These are phyloP conservation scores for Moesziomyces globuligerus DNA, from an alignment of 1,284 basidiomycete species.

Conservation along the genomic window DNA sequence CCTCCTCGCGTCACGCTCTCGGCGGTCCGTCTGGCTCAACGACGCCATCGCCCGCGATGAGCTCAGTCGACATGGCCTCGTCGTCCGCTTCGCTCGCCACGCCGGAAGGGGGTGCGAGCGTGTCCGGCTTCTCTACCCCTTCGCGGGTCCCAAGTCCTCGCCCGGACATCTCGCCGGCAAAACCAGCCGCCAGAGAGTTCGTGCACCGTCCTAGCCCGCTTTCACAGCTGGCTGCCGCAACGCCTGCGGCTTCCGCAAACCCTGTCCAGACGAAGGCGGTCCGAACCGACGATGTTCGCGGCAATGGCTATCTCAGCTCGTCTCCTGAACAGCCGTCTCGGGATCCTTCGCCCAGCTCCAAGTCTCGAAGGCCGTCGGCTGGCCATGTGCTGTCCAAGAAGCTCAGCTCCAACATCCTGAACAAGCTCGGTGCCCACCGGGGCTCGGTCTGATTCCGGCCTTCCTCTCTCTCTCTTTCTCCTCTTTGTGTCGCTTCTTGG, in stretches of 20 bases:
- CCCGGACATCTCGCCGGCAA: slow-evolving; percentile 11
- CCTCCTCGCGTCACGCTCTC: neutral
- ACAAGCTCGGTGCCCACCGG: slow-evolving; percentile 30
- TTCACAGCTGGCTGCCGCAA: slow-evolving; percentile 28
- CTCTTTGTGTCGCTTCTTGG: too few relatives aligned
- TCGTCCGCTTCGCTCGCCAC: slow-evolving; percentile 13
- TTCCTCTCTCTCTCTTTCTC: too few relatives aligned
- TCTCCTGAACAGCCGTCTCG: neutral
- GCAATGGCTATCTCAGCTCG: neutral
- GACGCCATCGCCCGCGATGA: slow-evolving; percentile 7
- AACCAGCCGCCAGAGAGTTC: slow-evolving; percentile 26
- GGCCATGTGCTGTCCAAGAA: slow-evolving; percentile 34
- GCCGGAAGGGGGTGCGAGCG: slow-evolving; percentile 6
- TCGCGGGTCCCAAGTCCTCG: slow-evolving; percentile 22
- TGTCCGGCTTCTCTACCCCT: slow-evolving; percentile 29
- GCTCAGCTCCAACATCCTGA: slow-evolving; percentile 34
- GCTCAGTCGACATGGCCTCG: slow-evolving; percentile 3
- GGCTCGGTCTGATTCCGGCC: slow-evolving; percentile 13
- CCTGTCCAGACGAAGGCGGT: neutral
- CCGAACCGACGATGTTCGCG: neutral
- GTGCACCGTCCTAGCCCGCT: slow-evolving; percentile 33
- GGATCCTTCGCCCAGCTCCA: neutral
- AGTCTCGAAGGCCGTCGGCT: slow-evolving; percentile 22
- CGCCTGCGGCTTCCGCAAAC: slow-evolving; percentile 3
- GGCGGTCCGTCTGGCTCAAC: slow-evolving; percentile 5